A percentile compares a stretch with the other conserved stretches of the same genome.
Evolutionary conservation across 116 monocot species (phyloP).

Genomic region (Phalaenopsis hybrid): DNA sequence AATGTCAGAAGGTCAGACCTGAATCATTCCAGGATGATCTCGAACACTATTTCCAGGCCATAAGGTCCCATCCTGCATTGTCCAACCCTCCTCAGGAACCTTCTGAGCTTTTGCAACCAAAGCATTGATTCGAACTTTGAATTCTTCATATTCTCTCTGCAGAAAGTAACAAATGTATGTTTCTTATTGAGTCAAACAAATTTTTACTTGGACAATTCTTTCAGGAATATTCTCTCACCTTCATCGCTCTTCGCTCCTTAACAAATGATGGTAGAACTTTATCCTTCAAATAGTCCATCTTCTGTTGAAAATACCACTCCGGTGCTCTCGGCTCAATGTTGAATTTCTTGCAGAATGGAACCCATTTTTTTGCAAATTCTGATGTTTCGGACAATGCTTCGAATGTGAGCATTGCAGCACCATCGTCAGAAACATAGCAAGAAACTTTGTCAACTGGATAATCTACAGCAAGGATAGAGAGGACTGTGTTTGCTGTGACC

Average conservation of each 20-base stretch:
- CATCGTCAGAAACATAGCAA: slow-evolving; percentile 97
- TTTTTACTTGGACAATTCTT: neutral
- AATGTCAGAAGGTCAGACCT: slow-evolving; percentile 29
- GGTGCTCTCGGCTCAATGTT: slow-evolving; percentile 76
- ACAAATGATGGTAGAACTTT: slow-evolving; percentile 77
- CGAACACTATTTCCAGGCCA: slow-evolving; percentile 94
- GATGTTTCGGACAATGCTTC: slow-evolving; percentile 84
- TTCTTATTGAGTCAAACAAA: neutral
- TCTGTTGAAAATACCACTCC: slow-evolving; percentile 85
- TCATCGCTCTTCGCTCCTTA: slow-evolving; percentile 87
- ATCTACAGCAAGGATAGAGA: slow-evolving; percentile 83
- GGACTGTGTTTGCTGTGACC: slow-evolving; percentile 88
- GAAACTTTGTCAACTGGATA: slow-evolving; percentile 85
- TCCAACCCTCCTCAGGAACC: slow-evolving; percentile 96
- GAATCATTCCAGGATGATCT: slow-evolving; percentile 96
- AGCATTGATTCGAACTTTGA: slow-evolving; percentile 81
- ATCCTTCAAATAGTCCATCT: slow-evolving; percentile 82
- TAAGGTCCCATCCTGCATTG: slow-evolving; percentile 92
- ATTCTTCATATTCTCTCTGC: slow-evolving; percentile 90
- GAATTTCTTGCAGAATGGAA: slow-evolving; percentile 87
- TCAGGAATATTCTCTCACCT: slow-evolving; percentile 30
- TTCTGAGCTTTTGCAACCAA: slow-evolving; percentile 86
- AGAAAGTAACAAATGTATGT: neutral
- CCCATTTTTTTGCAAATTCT: slow-evolving; percentile 95
- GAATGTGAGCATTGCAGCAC: slow-evolving; percentile 88